Evolutionary conservation across 192 early-diverging fungal species (phyloP).

Genomic region (Chytriomyces hyalinus): DNA sequence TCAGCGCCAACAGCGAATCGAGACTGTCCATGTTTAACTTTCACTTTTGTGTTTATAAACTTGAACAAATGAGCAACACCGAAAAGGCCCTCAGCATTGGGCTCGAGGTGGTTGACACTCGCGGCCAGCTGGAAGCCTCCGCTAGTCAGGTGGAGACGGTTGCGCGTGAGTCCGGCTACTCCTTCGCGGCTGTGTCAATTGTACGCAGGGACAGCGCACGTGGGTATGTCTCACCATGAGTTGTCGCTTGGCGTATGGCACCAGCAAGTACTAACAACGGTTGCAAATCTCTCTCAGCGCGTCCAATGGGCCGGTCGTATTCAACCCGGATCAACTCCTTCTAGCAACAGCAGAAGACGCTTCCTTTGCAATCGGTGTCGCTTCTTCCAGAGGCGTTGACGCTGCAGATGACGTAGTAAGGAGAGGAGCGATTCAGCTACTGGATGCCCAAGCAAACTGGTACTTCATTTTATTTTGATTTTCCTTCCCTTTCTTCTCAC

Average conservation of each 20-base stretch:
- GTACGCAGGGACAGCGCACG: neutral
- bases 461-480: too few relatives aligned
- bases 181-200: neutral
- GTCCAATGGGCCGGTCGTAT: neutral
- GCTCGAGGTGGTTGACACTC: neutral
- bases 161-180: neutral
- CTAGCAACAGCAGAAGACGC: conserved; percentile 6
- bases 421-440: too few relatives aligned
- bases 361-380: neutral
- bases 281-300: too few relatives aligned
- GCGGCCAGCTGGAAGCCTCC: neutral
- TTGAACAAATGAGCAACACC: neutral
- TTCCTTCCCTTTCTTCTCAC: too few relatives aligned
- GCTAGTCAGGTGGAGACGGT: neutral
- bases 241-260: neutral
- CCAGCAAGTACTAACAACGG: neutral
- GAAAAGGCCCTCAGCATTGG: neutral
- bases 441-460: too few relatives aligned
- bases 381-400: neutral
- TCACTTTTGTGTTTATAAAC: too few relatives aligned
- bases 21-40: too few relatives aligned
- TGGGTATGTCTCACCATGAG: too few relatives aligned
- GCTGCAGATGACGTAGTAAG: too few relatives aligned
- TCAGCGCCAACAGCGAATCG: too few relatives aligned
- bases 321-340: neutral